Evolutionary conservation across 2,329 filamentous ascomycete genomes (phyloP).

Genomic region (Herpotrichia juniperi): DNA sequence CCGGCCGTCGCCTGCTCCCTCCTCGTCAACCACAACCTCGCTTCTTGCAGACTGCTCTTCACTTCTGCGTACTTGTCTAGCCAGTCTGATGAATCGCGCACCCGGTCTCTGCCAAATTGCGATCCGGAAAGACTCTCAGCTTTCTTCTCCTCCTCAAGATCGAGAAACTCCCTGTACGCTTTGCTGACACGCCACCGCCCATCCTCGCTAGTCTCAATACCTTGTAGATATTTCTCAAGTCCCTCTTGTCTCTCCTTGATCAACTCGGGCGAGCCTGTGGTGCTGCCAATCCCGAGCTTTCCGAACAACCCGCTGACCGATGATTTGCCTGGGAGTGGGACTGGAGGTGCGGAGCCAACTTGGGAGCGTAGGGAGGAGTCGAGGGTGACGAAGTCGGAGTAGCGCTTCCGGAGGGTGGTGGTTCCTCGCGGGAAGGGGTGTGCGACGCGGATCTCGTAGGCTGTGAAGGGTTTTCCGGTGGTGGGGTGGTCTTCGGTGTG

Average conservation of each 20-base stretch:
- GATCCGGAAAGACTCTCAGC: constrained; percentile 28
- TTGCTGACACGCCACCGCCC: constrained; percentile 75
- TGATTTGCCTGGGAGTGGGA: constrained; percentile 72
- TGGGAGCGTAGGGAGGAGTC: constrained; percentile 66
- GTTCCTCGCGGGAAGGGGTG: constrained; percentile 78
- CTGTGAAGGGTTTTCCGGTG: constrained; percentile 68
- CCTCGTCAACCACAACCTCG: constrained; percentile 68
- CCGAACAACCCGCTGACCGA: constrained; percentile 67
- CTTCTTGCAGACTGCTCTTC: constrained; percentile 73
- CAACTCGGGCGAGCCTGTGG: constrained; percentile 70
- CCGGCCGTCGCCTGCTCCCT: constrained; percentile 68
- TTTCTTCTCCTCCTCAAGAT: constrained; percentile 53
- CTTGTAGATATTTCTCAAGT: constrained; percentile 73
- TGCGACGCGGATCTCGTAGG: constrained; percentile 79
- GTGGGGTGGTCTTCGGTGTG: constrained; percentile 59
- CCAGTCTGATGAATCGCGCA: constrained; percentile 67
- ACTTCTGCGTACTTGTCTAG: constrained; percentile 76
- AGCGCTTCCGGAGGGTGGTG: constrained; percentile 79
- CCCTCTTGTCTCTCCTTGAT: constrained; percentile 72
- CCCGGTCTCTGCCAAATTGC: constrained; percentile 46
- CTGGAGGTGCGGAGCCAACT: constrained; percentile 69
- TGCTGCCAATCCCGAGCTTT: constrained; percentile 52
- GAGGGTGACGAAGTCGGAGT: constrained; percentile 77
- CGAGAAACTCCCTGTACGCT: constrained; percentile 76
- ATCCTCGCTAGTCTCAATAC: constrained; percentile 76